Conservation (phyloP, 78 protist genomes). For the Acrasis kona region DNA sequence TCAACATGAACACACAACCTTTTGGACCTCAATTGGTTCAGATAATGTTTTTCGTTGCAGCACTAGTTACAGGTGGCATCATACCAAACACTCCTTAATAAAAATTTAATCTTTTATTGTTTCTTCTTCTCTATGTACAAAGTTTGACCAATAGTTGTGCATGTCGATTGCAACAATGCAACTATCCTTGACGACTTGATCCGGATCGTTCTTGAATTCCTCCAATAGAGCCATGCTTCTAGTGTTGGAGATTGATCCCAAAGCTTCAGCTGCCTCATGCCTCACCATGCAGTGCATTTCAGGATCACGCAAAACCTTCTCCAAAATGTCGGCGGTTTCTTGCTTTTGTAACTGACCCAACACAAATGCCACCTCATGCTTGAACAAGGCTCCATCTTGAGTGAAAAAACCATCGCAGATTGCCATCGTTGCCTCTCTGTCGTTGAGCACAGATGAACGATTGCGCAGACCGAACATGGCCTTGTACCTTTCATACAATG, state of each 20-base stretch:
- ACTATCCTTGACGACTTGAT: slow-evolving; percentile 49
- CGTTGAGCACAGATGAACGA: background rate
- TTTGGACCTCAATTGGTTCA: no score
- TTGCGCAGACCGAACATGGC: slow-evolving; percentile 45
- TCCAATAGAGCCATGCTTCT: background rate
- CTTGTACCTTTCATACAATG: slow-evolving; percentile 33
- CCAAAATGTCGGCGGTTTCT: slow-evolving; percentile 16
- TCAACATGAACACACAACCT: no score
- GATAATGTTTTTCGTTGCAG: no score
- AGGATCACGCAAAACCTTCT: slow-evolving; percentile 3
- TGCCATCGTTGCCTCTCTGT: background rate
- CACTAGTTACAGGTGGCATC: no score
- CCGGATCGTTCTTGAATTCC: slow-evolving; percentile 19
- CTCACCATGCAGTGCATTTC: slow-evolving; percentile 63
- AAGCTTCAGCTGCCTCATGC: slow-evolving; percentile 74
- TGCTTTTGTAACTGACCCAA: slow-evolving; percentile 58
- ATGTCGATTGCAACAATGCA: slow-evolving; percentile 70
- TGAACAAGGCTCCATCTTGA: slow-evolving; percentile 32
- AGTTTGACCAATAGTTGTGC: slow-evolving; percentile 39
- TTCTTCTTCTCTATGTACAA: no score
- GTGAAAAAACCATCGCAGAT: slow-evolving; percentile 3
- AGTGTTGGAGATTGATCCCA: slow-evolving; percentile 52
- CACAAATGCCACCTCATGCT: slow-evolving; percentile 74
- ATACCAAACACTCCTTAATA: no score
- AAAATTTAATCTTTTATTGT: no score